These are phyloP conservation scores for Beauveria sp. DNA, from an alignment of 2,329 filamentous ascomycete species.

Conservation along the genomic window DNA sequence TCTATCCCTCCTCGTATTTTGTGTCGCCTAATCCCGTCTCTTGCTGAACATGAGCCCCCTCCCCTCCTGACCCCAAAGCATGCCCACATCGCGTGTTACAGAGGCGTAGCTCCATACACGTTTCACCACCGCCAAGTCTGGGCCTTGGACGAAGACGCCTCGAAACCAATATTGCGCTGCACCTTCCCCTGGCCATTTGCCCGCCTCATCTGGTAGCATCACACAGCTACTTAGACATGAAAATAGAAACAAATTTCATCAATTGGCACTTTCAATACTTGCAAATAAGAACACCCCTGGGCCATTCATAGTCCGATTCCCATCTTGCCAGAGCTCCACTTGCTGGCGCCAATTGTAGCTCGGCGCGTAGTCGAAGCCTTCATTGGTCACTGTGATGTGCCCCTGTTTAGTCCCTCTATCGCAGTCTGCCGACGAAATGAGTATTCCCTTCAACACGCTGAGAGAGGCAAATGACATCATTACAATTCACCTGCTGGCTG, in stretches of 20 bases:
- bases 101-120: slow-evolving; percentile 1
- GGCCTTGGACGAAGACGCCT: background rate
- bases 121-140: slow-evolving; percentile 4
- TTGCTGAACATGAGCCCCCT: background rate
- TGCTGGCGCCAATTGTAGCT: background rate
- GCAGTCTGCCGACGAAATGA: background rate
- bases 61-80: background rate
- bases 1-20: background rate
- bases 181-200: too few relatives aligned
- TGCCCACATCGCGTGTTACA: slow-evolving; percentile 12
- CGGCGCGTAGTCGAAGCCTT: slow-evolving; percentile 4
- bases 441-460: background rate
- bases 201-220: background rate
- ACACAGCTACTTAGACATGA: background rate
- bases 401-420: too few relatives aligned
- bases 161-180: background rate
- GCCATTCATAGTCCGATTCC: background rate
- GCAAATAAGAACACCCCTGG: background rate
- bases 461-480: background rate
- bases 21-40: background rate
- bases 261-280: background rate
- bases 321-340: background rate
- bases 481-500: background rate
- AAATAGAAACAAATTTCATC: too few relatives aligned
- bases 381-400: background rate